phyloP scores from a whole-genome alignment of 2,329 filamentous ascomycete species.

The Claviceps humidiphila region DNA sequence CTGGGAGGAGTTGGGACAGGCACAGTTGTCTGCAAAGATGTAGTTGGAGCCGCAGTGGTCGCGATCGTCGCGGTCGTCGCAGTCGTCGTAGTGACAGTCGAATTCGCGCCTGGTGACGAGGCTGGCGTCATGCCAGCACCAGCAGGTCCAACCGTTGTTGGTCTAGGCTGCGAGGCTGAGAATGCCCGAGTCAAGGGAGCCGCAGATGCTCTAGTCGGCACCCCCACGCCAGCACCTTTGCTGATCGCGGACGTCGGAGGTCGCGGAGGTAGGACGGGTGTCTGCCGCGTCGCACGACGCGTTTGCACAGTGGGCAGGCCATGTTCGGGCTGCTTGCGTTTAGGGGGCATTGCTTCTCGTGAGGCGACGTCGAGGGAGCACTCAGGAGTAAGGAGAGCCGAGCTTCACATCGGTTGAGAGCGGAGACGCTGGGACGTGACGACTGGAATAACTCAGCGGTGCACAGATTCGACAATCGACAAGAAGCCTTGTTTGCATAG shows the following conservation, averaged over 20 bases:
- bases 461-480: not conserved
- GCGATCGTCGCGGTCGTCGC: not conserved
- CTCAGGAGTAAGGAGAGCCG: too few relatives aligned
- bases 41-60: conserved; percentile 5
- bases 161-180: not conserved
- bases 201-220: not conserved
- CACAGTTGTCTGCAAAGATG: conserved; percentile 9
- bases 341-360: conserved; percentile 19
- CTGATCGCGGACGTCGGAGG: conserved; percentile 9
- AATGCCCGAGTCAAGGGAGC: not conserved
- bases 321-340: conserved; percentile 23
- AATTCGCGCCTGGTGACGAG: not conserved
- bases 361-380: not conserved
- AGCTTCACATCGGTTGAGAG: too few relatives aligned
- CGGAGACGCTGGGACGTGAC: not conserved
- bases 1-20: conserved; percentile 9
- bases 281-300: conserved; percentile 28
- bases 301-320: conserved; percentile 12
- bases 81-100: not conserved
- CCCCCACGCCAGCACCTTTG: conserved; percentile 3
- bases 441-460: not conserved
- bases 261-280: conserved; percentile 18
- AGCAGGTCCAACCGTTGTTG: not conserved
- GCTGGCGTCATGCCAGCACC: not conserved
- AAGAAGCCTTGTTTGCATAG: not conserved